These are phyloP conservation scores for Aspergillus taichungensis DNA, from an alignment of 495 filamentous ascomycete genomes.

Conservation along the genomic window DNA sequence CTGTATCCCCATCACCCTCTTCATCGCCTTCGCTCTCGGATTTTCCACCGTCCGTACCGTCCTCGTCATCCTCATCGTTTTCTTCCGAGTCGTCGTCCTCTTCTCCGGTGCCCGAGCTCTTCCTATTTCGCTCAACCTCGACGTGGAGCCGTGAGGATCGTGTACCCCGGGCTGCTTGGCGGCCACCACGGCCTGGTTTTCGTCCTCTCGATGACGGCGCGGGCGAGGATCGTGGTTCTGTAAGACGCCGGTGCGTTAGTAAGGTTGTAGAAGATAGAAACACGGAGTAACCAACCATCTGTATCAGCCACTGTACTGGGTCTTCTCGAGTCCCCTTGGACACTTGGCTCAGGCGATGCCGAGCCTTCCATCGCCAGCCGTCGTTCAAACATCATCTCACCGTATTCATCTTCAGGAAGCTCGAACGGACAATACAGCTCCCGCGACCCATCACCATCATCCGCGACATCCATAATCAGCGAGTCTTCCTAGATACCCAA, in stretches of 20 bases:
- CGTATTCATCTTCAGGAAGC: constrained; percentile 71
- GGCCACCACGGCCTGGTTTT: constrained; percentile 30
- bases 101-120: constrained; percentile 21
- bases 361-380: constrained; percentile 52
- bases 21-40: constrained; percentile 24
- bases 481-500: constrained; percentile 34
- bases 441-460: constrained; percentile 47
- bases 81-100: constrained; percentile 38
- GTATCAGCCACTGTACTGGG: constrained; percentile 43
- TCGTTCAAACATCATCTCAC: constrained; percentile 61
- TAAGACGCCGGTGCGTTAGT: constrained; percentile 5
- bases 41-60: constrained; percentile 20
- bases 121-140: constrained; percentile 24
- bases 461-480: constrained; percentile 46
- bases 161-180: constrained; percentile 30
- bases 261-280: too few species aligned
- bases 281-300: constrained; percentile 46
- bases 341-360: constrained; percentile 47
- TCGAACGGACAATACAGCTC: constrained; percentile 59
- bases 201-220: constrained; percentile 35
- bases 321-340: constrained; percentile 31
- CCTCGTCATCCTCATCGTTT: constrained; percentile 29
- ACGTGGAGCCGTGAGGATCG: constrained; percentile 36
- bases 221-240: constrained; percentile 43
- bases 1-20: constrained; percentile 30